phyloP scores from a whole-genome alignment of 148 eudicot species.

The Camellia sinensis region DNA sequence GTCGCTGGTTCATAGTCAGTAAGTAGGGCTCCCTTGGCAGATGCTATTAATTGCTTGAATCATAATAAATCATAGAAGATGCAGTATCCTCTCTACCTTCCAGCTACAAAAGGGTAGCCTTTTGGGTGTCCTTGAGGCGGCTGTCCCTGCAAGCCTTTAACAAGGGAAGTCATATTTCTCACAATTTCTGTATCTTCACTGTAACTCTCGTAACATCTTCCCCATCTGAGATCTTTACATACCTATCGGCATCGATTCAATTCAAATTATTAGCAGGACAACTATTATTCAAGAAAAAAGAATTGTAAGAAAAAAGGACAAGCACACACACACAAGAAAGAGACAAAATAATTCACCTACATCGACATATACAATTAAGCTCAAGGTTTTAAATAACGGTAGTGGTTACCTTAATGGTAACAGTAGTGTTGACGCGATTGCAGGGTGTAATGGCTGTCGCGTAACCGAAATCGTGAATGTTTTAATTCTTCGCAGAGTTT shows the following conservation, averaged over 20 bases:
- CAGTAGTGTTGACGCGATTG: too few relatives aligned
- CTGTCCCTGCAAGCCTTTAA: conserved; percentile 76
- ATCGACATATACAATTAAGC: too few relatives aligned
- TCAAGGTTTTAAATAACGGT: too few relatives aligned
- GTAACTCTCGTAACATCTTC: conserved; percentile 85
- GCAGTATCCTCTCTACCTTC: conserved; percentile 48
- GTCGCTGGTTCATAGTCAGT: too few relatives aligned
- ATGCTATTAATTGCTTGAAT: too few relatives aligned
- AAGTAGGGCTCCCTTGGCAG: background rate
- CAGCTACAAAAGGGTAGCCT: conserved; percentile 80
- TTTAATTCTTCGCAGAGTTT: too few relatives aligned
- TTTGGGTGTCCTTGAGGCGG: conserved; percentile 61
- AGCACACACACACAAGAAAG: background rate
- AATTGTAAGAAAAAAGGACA: conserved; percentile 9
- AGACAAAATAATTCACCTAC: background rate
- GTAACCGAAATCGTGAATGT: too few relatives aligned
- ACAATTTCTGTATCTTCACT: conserved; percentile 81
- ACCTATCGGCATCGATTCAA: conserved; percentile 42
- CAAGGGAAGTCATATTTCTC: conserved; percentile 73
- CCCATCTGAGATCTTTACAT: conserved; percentile 91
- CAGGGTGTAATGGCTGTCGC: too few relatives aligned
- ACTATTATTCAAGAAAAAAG: background rate
- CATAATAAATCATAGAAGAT: too few relatives aligned
- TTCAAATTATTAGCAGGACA: background rate
- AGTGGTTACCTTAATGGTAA: too few relatives aligned